Evolutionary conservation across 2,329 filamentous ascomycete species (phyloP).

Genomic region (Aspergillus sp.): DNA sequence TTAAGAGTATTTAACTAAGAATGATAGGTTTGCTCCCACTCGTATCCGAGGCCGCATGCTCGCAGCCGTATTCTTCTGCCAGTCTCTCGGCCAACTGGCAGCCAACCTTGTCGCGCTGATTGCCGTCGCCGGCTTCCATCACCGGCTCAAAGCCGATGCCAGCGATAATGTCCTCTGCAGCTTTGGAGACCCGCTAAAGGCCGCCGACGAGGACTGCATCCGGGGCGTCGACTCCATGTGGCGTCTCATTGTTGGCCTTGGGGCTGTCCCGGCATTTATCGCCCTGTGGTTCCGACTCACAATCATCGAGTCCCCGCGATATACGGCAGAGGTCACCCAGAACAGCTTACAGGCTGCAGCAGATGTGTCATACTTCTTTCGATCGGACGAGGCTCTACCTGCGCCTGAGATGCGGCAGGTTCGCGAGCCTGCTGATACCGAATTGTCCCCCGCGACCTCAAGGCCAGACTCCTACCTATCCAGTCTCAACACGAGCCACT

Average conservation of each 20-base stretch:
- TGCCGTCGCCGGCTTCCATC: slow-evolving; percentile 63
- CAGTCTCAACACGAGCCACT: background rate
- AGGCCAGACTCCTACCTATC: background rate
- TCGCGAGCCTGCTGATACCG: background rate
- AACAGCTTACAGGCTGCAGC: slow-evolving; percentile 16
- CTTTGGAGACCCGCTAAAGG: too few species aligned
- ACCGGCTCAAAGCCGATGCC: background rate
- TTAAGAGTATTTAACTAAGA: too few species aligned
- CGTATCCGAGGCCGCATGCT: slow-evolving; percentile 71
- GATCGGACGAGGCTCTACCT: background rate
- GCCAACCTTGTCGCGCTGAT: slow-evolving; percentile 75
- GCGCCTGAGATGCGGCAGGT: slow-evolving; percentile 2
- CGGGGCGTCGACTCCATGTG: slow-evolving; percentile 56
- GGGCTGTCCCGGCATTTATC: slow-evolving; percentile 60
- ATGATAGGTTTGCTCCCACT: slow-evolving; percentile 40
- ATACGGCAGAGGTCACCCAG: slow-evolving; percentile 56
- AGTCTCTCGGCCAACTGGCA: slow-evolving; percentile 74
- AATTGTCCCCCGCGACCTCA: slow-evolving; percentile 1
- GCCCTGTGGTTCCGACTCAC: slow-evolving; percentile 65
- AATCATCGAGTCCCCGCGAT: slow-evolving; percentile 62
- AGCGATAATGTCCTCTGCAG: too few species aligned
- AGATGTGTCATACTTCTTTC: slow-evolving; percentile 16
- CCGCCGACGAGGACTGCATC: slow-evolving; percentile 1
- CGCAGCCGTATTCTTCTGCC: slow-evolving; percentile 80
- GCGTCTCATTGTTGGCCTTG: slow-evolving; percentile 63